phyloP scores from a whole-genome alignment of 805 yeast species.

The Cyberlindnera saturnus region DNA sequence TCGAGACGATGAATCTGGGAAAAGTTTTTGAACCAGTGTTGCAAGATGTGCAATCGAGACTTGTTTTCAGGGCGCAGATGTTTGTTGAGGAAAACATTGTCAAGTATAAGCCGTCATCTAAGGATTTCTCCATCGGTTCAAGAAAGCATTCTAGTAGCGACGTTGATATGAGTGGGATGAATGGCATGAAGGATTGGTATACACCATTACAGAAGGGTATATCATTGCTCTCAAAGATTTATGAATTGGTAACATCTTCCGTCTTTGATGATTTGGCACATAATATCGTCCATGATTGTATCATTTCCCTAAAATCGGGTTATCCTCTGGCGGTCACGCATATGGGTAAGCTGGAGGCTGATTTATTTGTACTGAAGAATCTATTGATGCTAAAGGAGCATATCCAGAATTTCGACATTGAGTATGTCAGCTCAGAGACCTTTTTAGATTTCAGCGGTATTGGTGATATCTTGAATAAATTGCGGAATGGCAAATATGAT shows the following conservation, averaged over 20 bases:
- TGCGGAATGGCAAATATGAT: slow-evolving; percentile 26
- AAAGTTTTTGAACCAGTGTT: slow-evolving; percentile 63
- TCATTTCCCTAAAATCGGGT: slow-evolving; percentile 53
- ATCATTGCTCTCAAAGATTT: slow-evolving; percentile 66
- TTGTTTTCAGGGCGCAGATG: slow-evolving; percentile 73
- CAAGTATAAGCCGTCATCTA: slow-evolving; percentile 57
- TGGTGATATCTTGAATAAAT: slow-evolving; percentile 39
- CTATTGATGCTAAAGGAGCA: slow-evolving; percentile 65
- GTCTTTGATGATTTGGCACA: slow-evolving; percentile 90
- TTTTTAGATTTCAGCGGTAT: slow-evolving; percentile 80
- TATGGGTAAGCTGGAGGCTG: slow-evolving; percentile 51
- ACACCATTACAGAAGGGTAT: slow-evolving; percentile 69
- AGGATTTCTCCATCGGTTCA: slow-evolving; percentile 56
- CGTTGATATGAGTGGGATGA: slow-evolving; percentile 7
- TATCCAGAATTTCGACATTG: slow-evolving; percentile 73
- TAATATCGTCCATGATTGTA: slow-evolving; percentile 73
- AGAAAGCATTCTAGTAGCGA: background rate
- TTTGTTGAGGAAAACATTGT: slow-evolving; percentile 65
- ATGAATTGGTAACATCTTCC: slow-evolving; percentile 68
- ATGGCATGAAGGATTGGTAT: slow-evolving; percentile 42
- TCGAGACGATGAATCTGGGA: slow-evolving; percentile 36
- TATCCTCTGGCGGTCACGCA: slow-evolving; percentile 37
- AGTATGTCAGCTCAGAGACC: slow-evolving; percentile 63
- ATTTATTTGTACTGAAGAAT: slow-evolving; percentile 66
- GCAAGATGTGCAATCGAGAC: slow-evolving; percentile 72